Conservation (phyloP, 2,329 filamentous ascomycete species). For the Neofusicoccum umdonicola region DNA sequence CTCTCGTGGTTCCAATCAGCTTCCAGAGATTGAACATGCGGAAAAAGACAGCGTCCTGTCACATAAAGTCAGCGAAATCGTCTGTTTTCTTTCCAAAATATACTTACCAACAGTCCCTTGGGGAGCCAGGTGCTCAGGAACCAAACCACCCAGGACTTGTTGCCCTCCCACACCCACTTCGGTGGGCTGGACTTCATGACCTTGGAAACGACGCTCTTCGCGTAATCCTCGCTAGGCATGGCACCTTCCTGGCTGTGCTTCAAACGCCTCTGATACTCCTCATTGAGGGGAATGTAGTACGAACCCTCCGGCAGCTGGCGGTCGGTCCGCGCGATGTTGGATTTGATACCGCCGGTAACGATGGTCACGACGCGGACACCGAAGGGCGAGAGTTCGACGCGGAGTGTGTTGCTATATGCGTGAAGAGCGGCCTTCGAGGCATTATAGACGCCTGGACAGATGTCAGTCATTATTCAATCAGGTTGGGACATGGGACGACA, state of each 20-base stretch:
- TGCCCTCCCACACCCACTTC: slow-evolving; percentile 23
- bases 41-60: slow-evolving; percentile 45
- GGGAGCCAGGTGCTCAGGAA: slow-evolving; percentile 50
- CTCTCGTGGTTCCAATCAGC: slow-evolving; percentile 36
- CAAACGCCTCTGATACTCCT: slow-evolving; percentile 51
- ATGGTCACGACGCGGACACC: slow-evolving; percentile 48
- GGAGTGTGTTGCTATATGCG: slow-evolving; percentile 23
- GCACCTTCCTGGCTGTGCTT: slow-evolving; percentile 54
- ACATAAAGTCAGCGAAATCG: slow-evolving; percentile 8
- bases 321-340: slow-evolving; percentile 55
- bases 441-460: slow-evolving; percentile 37
- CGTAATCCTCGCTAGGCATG: slow-evolving; percentile 55
- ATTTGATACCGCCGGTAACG: slow-evolving; percentile 60
- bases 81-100: background rate
- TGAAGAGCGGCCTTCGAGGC: slow-evolving; percentile 27
- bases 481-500: slow-evolving; percentile 52
- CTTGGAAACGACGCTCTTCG: slow-evolving; percentile 53
- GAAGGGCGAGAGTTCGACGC: slow-evolving; percentile 56
- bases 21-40: slow-evolving; percentile 54
- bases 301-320: slow-evolving; percentile 48
- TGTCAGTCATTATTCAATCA: slow-evolving; percentile 54
- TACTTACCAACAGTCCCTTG: slow-evolving; percentile 35
- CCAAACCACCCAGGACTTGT: slow-evolving; percentile 49
- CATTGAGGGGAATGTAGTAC: slow-evolving; percentile 52
- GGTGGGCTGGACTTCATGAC: slow-evolving; percentile 42